These are phyloP conservation scores for Backusella parvicylindrica DNA, from an alignment of 192 early-diverging fungal genomes.

Conservation along the genomic window DNA sequence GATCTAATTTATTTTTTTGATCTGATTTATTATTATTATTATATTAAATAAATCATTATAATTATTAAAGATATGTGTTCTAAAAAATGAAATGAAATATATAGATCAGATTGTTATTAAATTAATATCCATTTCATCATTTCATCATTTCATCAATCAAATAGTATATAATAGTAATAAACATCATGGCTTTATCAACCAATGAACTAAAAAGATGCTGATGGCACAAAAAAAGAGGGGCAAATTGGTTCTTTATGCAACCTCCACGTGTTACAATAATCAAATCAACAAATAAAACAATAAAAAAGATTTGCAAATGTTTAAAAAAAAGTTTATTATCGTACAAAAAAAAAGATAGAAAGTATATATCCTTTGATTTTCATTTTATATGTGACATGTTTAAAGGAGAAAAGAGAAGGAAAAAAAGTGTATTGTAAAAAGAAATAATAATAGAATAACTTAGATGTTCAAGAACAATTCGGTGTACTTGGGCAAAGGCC, in stretches of 20 bases:
- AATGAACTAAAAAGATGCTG: neutral
- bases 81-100: neutral
- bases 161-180: no score
- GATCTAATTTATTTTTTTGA: neutral
- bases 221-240: neutral
- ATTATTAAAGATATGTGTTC: neutral
- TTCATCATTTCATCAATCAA: no score
- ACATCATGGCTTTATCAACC: no score
- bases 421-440: no score
- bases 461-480: constrained; percentile 81
- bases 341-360: constrained; percentile 4
- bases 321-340: constrained; percentile 4
- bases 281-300: neutral
- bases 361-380: neutral
- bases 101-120: neutral
- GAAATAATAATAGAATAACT: no score
- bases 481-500: constrained; percentile 96
- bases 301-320: neutral
- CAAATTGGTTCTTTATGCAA: neutral
- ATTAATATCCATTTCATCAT: neutral
- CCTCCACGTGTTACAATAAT: neutral
- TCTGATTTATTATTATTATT: neutral
- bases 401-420: neutral
- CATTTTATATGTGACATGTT: neutral
- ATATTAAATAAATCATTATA: neutral